Evolutionary conservation across 306 rosid species (phyloP), one percentile per base, ranked within the genome.

Genomic region (Cicer arietinum): DNA sequence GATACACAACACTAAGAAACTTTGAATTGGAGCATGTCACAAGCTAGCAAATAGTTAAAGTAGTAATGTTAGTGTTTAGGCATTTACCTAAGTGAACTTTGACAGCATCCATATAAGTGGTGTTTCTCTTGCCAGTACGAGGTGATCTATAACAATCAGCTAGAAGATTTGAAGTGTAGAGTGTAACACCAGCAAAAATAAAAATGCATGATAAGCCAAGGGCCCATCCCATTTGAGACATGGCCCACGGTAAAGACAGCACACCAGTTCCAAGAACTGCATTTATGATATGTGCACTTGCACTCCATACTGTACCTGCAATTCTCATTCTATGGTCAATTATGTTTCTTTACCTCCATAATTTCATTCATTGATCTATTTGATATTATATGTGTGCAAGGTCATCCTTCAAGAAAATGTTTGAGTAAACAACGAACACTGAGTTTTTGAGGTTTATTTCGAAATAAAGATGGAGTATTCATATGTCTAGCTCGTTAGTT

Each of bases 61-160:
- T 18, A 18, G 1, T 18, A 18, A 0, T 18, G 1, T 18, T 18
- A 22, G 44, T 41, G 6, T 41, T 41, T 41, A 4, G 44, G 8
- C 44, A 22, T 22, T 0, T 13, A 16, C 79, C 77, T 69, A 83
- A 45, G 35, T 25, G 78, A 83, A 42, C 12, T 60, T 75, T 51
- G 35, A 85, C 84, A 30, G 86, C 81, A 0, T 82, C 84, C 86
- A 81, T 85, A 17, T 85, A 85, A n/a, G 88, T 71, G 58, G 44
- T 54, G 46, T 85, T 85, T 30, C 84, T 80, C 46, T 67, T 72
- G 65, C 84, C 87, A 41, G 60, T 14, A 51, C 73, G 64, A 5
- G 83, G 88, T 11, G 77, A 79, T 8, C 89, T 43, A 75, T 86
- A 86, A 44, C 87, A 86, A 44, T 86, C 84, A 1, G 87, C 79